Evolutionary conservation across 352 stramenopile genomes (phyloP), one percentile per base, ranked within the genome.

Genomic region (Phytophthora meadii): DNA sequence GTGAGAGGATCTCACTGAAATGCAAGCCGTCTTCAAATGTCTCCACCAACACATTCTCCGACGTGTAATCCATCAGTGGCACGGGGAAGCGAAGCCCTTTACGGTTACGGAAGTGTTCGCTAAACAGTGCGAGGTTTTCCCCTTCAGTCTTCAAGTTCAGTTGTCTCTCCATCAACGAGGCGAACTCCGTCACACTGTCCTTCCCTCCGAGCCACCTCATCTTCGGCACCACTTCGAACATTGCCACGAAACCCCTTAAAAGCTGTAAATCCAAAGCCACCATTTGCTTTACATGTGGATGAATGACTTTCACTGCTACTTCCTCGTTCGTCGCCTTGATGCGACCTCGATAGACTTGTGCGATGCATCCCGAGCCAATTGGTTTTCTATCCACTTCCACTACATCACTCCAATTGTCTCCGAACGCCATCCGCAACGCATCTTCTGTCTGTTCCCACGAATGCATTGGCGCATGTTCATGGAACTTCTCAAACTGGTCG

Each of bases 311-410:
- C 10, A 98, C 79, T 1, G 95, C 94, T 24, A 98, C 87, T 19
- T 87, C 56, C 30, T 94, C 78, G 34, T 72, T 72, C 1, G 79
- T 92, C 5, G 62, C 50, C n/a, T 68, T 60, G 14, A 98, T 76
- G 14, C 66, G 88, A 11, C 87, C 95, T 52, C 79, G 74, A 80
- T 98, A 98, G 2, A 99, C 97, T 72, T 98, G 95, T 1, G 97
- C 97, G 39, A 98, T 97, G 67, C 93, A 98, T 12, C 97, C 97
- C 19, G 93, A 98, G 9, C 95, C 97, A 58, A 95, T 92, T 5
- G 87, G 84, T 0, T 79, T 19, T 4, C 30, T 51, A 14, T 90
- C 76, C 2, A 97, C 48, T n/a, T 84, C 76, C 39, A 97, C 10
- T 5, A 74, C 19, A 1, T 75, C 61, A 28, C 46, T 32, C 87